Evolutionary conservation across 345 rosid species (phyloP).

Genomic region (Euphorbia lathyris): DNA sequence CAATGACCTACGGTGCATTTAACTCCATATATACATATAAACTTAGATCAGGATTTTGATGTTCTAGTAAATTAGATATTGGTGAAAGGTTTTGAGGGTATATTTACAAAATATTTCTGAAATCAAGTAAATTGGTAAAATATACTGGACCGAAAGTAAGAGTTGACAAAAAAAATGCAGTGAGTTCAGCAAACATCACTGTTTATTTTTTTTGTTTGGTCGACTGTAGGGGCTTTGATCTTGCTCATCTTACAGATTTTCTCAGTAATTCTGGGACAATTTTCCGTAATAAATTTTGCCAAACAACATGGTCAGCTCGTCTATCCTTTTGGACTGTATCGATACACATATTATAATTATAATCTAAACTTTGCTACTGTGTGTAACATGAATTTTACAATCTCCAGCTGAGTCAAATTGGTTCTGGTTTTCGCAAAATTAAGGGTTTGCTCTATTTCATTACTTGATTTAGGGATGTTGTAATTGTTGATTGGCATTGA

Average conservation of each 20-base stretch:
- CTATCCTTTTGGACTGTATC: background rate
- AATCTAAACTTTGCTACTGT: background rate
- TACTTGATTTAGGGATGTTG: too few species aligned
- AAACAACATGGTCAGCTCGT: conserved; percentile 12
- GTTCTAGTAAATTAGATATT: too few species aligned
- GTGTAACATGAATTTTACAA: background rate
- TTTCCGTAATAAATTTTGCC: conserved; percentile 12
- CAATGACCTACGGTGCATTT: too few species aligned
- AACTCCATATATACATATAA: too few species aligned
- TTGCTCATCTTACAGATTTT: background rate
- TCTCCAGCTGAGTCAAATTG: background rate
- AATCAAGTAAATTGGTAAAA: background rate
- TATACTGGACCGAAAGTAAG: background rate
- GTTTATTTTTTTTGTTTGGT: background rate
- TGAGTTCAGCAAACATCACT: background rate
- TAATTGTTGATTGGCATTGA: background rate
- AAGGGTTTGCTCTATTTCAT: background rate
- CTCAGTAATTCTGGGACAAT: background rate
- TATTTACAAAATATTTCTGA: too few species aligned
- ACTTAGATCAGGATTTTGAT: too few species aligned
- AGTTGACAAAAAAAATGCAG: background rate
- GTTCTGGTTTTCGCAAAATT: background rate
- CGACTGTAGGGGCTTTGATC: background rate
- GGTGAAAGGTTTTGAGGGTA: too few species aligned
- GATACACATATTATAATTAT: background rate